Evolutionary conservation across 257 asterid species (phyloP).

Genomic region (Solanum habrochaites): DNA sequence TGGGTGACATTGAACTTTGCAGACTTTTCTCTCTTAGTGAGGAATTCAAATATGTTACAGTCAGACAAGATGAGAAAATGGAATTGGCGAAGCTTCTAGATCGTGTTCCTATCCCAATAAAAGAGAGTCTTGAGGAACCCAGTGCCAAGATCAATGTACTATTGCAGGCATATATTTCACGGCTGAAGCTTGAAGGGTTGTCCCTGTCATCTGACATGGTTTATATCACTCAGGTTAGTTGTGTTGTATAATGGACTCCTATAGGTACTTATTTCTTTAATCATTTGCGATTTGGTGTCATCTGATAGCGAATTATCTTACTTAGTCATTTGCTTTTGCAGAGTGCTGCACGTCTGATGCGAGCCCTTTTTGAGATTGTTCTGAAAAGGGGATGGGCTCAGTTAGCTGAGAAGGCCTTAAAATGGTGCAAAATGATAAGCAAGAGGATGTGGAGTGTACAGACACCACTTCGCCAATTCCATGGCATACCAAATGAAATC

Average conservation of each 20-base stretch:
- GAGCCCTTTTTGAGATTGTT: conserved; percentile 30
- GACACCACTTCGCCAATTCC: conserved; percentile 36
- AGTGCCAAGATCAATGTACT: conserved; percentile 39
- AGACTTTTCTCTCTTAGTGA: conserved; percentile 37
- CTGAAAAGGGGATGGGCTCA: conserved; percentile 37
- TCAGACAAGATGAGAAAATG: conserved; percentile 34
- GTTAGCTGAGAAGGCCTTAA: conserved; percentile 31
- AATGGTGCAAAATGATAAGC: conserved; percentile 38
- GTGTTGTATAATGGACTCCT: background rate
- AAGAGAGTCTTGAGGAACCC: conserved; percentile 37
- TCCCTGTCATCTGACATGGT: conserved; percentile 39
- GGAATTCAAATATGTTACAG: conserved; percentile 33
- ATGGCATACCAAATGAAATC: conserved; percentile 30
- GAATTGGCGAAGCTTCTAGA: conserved; percentile 34
- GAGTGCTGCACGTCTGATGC: conserved; percentile 41
- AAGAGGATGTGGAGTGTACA: conserved; percentile 40
- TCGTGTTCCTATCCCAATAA: conserved; percentile 32
- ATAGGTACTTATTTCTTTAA: background rate
- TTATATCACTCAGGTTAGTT: conserved; percentile 29
- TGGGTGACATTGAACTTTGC: conserved; percentile 42
- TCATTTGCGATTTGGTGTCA: background rate
- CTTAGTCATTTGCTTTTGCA: conserved; percentile 3
- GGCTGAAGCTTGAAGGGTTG: conserved; percentile 32
- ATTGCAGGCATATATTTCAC: conserved; percentile 32
- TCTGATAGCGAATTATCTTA: background rate